phyloP scores from a whole-genome alignment of 495 filamentous ascomycete genomes.

The Cercophora newfieldiana region DNA sequence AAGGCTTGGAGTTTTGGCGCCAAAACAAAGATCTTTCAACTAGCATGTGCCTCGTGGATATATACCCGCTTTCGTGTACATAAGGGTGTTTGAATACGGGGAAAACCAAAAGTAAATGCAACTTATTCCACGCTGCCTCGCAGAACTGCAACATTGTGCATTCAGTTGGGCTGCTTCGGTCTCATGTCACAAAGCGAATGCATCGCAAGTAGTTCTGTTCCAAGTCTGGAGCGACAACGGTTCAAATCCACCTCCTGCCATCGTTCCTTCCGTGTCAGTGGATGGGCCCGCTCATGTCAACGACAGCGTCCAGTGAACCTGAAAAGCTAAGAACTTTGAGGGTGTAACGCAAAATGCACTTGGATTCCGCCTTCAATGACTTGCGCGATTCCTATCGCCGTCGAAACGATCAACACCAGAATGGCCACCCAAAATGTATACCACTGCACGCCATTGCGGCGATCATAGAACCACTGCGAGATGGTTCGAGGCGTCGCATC shows the following conservation, averaged over 20 bases:
- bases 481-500: slow-evolving; percentile 47
- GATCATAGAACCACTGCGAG: slow-evolving; percentile 53
- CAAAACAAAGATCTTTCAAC: not conserved
- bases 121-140: not conserved
- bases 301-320: not conserved
- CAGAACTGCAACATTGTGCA: too few relatives aligned
- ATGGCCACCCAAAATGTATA: slow-evolving; percentile 42
- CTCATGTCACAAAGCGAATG: too few relatives aligned
- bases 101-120: slow-evolving; percentile 19
- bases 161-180: too few relatives aligned
- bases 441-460: slow-evolving; percentile 52
- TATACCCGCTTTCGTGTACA: slow-evolving; percentile 24
- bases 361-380: slow-evolving; percentile 46
- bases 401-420: slow-evolving; percentile 38
- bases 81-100: slow-evolving; percentile 8
- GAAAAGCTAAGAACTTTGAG: not conserved
- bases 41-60: slow-evolving; percentile 6
- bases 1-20: not conserved
- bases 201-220: too few relatives aligned
- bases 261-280: not conserved
- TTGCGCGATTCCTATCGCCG: slow-evolving; percentile 38
- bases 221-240: too few relatives aligned
- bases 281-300: not conserved
- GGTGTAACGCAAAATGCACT: slow-evolving; percentile 32
- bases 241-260: too few relatives aligned